These are phyloP conservation scores for Lentinula boryana DNA, from an alignment of 768 basidiomycete genomes.

Conservation along the genomic window DNA sequence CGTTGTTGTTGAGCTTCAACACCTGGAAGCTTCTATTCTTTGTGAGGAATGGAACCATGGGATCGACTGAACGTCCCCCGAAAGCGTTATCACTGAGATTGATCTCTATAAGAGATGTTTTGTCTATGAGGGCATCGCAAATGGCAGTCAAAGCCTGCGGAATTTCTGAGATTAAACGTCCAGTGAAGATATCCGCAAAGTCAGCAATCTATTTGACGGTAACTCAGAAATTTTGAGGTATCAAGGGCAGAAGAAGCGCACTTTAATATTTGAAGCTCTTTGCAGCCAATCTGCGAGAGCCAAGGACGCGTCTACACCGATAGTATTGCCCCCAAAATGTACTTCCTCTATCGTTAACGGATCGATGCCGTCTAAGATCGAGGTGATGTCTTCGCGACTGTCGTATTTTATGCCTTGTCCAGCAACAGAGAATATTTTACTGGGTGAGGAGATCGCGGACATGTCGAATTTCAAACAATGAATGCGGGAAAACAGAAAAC, in stretches of 20 bases:
- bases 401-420: conserved; percentile 81
- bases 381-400: conserved; percentile 66
- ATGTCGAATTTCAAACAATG: background rate
- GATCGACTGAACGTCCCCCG: conserved; percentile 90
- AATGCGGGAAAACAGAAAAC: background rate
- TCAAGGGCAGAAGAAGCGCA: conserved; percentile 24
- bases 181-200: conserved; percentile 97
- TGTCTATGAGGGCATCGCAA: conserved; percentile 80
- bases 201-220: conserved; percentile 67
- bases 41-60: conserved; percentile 85
- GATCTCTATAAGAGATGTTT: conserved; percentile 77
- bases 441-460: conserved; percentile 2
- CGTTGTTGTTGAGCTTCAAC: conserved; percentile 94
- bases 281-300: conserved; percentile 77
- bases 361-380: conserved; percentile 61
- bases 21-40: conserved; percentile 77
- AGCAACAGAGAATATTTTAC: conserved; percentile 32
- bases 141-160: conserved; percentile 83
- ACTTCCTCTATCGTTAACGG: conserved; percentile 75
- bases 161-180: conserved; percentile 93
- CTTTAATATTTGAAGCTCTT: conserved; percentile 65
- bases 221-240: background rate
- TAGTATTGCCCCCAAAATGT: conserved; percentile 89
- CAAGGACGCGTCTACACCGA: conserved; percentile 85
- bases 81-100: conserved; percentile 96